Percentiles rank a stretch among this genome's conserved stretches.
Conservation (phyloP, 78 protist genomes). For the Paratrimastix pyriformis region DNA sequence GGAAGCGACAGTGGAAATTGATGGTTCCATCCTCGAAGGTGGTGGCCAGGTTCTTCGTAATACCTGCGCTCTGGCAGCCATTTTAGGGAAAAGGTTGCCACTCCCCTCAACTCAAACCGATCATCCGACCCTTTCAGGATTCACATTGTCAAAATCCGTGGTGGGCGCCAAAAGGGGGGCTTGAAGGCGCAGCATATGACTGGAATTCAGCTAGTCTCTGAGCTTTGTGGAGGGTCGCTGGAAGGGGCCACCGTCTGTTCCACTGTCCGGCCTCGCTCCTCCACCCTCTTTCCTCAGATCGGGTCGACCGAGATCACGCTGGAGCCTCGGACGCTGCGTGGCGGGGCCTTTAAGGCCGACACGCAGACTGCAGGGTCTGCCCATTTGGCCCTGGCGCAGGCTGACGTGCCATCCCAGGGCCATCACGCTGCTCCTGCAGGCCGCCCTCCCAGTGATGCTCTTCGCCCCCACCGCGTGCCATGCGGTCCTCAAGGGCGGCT, state of each 20-base stretch:
- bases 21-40: slow-evolving; percentile 55
- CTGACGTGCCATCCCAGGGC: no score
- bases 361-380: slow-evolving; percentile 43
- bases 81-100: slow-evolving; percentile 27
- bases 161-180: slow-evolving; percentile 34
- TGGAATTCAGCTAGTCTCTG: slow-evolving; percentile 44
- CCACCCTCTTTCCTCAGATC: no score
- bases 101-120: no score
- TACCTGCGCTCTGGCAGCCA: slow-evolving; percentile 29
- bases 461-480: slow-evolving; percentile 13
- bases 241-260: no score
- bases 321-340: no score
- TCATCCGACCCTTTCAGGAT: no score
- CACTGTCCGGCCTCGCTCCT: no score
- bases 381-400: no score
- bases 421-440: slow-evolving; percentile 39
- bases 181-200: slow-evolving; percentile 48
- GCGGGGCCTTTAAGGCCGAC: neutral
- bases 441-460: slow-evolving; percentile 35
- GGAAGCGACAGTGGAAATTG: no score
- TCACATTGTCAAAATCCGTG: slow-evolving; percentile 38
- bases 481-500: slow-evolving; percentile 49
- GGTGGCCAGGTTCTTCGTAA: slow-evolving; percentile 64
- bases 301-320: no score
- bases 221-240: slow-evolving; percentile 34